Evolutionary conservation across 495 filamentous ascomycete genomes (phyloP), one percentile per base, ranked within the genome.

Genomic region (Lophiotrema nucula): DNA sequence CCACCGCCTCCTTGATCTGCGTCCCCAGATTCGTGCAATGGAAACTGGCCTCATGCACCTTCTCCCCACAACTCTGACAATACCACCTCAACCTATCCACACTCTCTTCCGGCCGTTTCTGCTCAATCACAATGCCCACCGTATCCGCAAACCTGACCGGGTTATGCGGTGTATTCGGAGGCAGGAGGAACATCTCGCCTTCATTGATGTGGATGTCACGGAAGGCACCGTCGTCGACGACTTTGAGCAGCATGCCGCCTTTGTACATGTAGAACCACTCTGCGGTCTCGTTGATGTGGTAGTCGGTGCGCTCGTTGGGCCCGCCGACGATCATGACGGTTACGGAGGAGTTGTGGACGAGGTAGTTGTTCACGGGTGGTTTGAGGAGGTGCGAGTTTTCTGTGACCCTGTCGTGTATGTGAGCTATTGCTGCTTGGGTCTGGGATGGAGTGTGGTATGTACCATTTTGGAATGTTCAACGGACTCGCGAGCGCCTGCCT

Each of bases 241-340:
- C 89, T 67, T 95, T 95, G 46, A 98, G 84, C 18, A 97, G 77
- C 93, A 98, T 96, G 23, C 82, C 82, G 45, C 93, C 93, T 54
- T 83, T 82, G 77, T 96, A 88, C 70, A 97, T 92, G 79, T 95
- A 98, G 81, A 97, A 98, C 83, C 90, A 97, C 68, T 98, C 93
- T 5, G 93, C 84, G 0, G 93, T 98, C 47, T 84, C 76, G 77
- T 98, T 98, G 78, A 98, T 95, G 79, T 97, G 93, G 77, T 96
- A 98, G 79, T 97, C 95, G 47, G 91, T 96, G 59, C 93, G 85
- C 15, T 89, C 89, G 72, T 98, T 98, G 52, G 93, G 93, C 13
- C 93, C 95, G 66, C 93, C 93, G 53, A 98, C 92, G 60, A 98
- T 91, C 86, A 91, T 90, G 52, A 92, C 87, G 22, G 87, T 90